A percentile compares a stretch with the other conserved stretches of the same genome.
phyloP scores from a whole-genome alignment of 495 filamentous ascomycete species.

The Tuber microsphaerosporum region DNA sequence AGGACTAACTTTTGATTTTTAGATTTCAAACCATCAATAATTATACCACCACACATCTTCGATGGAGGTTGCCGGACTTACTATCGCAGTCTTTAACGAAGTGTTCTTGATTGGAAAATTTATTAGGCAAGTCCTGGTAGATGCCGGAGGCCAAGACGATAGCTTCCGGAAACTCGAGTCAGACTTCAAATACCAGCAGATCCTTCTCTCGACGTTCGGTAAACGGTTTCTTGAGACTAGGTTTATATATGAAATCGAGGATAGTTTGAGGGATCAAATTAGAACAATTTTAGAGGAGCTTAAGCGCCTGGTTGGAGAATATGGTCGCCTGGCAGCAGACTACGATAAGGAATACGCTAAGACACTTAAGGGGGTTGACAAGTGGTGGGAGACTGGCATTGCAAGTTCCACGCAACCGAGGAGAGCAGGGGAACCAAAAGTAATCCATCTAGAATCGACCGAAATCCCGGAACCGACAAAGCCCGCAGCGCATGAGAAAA shows the following conservation, averaged over 20 bases:
- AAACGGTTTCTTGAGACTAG: conserved; percentile 12
- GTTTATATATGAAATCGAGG: conserved; percentile 19
- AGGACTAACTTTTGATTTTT: background rate
- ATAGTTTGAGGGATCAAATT: conserved; percentile 2
- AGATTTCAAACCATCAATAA: background rate
- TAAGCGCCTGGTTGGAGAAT: conserved; percentile 14
- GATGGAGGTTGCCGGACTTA: conserved; percentile 11
- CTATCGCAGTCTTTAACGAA: conserved; percentile 17
- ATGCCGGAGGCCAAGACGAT: conserved; percentile 5
- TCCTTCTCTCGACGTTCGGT: conserved; percentile 10
- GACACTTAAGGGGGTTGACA: background rate
- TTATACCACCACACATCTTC: no score
- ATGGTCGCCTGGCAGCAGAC: conserved; percentile 2
- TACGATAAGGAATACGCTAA: conserved; percentile 7
- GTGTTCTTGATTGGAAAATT: conserved; percentile 15
- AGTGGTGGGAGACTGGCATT: conserved; percentile 10
- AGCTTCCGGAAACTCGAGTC: conserved; percentile 9
- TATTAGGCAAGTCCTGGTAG: conserved; percentile 9
- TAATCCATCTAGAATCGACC: background rate
- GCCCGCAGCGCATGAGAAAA: no score
- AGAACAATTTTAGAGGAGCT: conserved; percentile 13
- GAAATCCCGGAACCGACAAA: no score
- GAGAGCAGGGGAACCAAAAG: background rate
- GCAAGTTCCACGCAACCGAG: background rate
- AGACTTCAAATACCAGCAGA: conserved; percentile 13